These are phyloP conservation scores for Chytriomyces sp. DNA, from an alignment of 192 early-diverging fungal genomes.

Conservation along the genomic window DNA sequence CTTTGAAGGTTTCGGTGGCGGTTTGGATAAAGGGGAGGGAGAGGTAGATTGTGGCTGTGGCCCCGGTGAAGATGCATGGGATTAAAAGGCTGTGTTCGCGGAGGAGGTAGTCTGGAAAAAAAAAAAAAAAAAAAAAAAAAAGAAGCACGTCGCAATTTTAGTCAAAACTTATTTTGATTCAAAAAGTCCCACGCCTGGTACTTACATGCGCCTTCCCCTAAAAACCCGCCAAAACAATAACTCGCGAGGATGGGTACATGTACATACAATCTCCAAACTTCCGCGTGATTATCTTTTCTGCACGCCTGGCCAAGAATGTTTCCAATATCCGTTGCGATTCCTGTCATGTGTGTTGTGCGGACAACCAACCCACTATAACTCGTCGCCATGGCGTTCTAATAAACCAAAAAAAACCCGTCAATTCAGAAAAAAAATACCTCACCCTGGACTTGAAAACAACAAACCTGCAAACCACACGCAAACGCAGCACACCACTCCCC, in stretches of 20 bases:
- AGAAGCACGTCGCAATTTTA: background rate
- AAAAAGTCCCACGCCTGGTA: background rate
- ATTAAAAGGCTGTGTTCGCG: constrained; percentile 37
- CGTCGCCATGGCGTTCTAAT: constrained; percentile 56
- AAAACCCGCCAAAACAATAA: constrained; percentile 48
- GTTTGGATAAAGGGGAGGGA: constrained; percentile 52
- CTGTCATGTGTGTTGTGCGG: constrained; percentile 65
- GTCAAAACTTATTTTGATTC: background rate
- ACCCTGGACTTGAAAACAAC: constrained; percentile 37
- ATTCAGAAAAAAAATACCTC: constrained; percentile 59
- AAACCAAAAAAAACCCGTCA: constrained; percentile 53
- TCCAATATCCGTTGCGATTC: constrained; percentile 61
- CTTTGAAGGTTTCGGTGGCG: constrained; percentile 24
- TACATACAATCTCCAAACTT: constrained; percentile 58
- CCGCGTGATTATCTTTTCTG: constrained; percentile 50
- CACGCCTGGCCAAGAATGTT: constrained; percentile 62
- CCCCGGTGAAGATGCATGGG: constrained; percentile 54
- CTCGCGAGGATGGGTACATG: constrained; percentile 54
- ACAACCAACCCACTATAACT: constrained; percentile 59
- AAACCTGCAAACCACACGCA: constrained; percentile 57
- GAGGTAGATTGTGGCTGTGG: constrained; percentile 50
- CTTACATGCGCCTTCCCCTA: constrained; percentile 41
- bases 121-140: background rate
- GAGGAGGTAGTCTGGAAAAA: background rate
- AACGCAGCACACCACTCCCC: constrained; percentile 67